Evolutionary conservation across 805 yeast genomes (phyloP).

Genomic region (Sungouiella thailandica): DNA sequence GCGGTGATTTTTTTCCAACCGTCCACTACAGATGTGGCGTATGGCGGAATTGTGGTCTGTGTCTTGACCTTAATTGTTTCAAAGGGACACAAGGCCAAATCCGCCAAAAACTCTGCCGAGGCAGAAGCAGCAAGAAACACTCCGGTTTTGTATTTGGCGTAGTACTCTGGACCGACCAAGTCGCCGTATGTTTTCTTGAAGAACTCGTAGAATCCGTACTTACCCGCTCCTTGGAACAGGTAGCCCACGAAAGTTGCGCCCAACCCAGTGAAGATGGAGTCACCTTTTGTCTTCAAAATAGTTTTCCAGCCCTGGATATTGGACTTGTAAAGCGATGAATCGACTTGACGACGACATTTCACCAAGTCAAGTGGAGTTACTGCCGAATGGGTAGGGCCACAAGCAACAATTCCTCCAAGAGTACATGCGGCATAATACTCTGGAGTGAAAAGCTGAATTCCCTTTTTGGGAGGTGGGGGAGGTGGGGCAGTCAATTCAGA

Average conservation of each 20-base stretch:
- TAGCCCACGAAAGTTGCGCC: slow-evolving; percentile 93
- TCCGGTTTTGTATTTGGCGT: slow-evolving; percentile 62
- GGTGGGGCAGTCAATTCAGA: slow-evolving; percentile 9
- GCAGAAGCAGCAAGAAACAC: slow-evolving; percentile 84
- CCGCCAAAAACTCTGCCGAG: slow-evolving; percentile 91
- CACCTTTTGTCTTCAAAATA: slow-evolving; percentile 73
- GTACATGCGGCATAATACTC: slow-evolving; percentile 73
- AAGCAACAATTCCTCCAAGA: slow-evolving; percentile 76
- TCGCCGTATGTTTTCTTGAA: slow-evolving; percentile 78
- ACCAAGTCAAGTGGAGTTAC: slow-evolving; percentile 93
- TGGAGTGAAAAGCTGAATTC: slow-evolving; percentile 50
- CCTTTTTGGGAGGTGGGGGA: slow-evolving; percentile 9
- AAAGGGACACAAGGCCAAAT: slow-evolving; percentile 83
- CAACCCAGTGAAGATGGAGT: slow-evolving; percentile 78
- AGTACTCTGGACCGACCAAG: slow-evolving; percentile 57
- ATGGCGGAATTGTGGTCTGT: slow-evolving; percentile 91
- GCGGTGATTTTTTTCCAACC: slow-evolving; percentile 65
- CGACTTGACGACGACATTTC: slow-evolving; percentile 89
- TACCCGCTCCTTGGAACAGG: slow-evolving; percentile 95
- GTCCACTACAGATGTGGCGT: slow-evolving; percentile 55
- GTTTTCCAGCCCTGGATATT: slow-evolving; percentile 78
- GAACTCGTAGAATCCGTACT: slow-evolving; percentile 90
- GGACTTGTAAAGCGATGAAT: slow-evolving; percentile 64
- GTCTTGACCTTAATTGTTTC: slow-evolving; percentile 94
- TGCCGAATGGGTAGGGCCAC: slow-evolving; percentile 94